Evolutionary conservation across 2,329 filamentous ascomycete species (phyloP).

Genomic region (Colletotrichum caudatum): DNA sequence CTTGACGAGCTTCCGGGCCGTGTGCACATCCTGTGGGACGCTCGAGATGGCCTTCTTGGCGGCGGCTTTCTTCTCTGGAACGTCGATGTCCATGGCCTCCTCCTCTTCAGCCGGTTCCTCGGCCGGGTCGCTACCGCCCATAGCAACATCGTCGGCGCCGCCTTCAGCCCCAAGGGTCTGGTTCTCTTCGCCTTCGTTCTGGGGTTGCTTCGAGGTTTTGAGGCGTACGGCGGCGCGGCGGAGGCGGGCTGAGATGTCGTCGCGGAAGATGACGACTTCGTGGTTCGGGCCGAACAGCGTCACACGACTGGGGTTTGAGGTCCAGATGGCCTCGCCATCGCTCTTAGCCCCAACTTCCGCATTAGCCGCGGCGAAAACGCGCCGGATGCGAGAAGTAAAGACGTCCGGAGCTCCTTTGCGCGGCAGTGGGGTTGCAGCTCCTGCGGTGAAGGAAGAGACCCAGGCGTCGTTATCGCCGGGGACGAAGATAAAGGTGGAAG

Average conservation of each 20-base stretch:
- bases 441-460: conserved; percentile 85
- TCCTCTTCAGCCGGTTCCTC: conserved; percentile 39
- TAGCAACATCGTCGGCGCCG: conserved; percentile 48
- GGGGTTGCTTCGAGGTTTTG: conserved; percentile 57
- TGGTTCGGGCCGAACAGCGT: conserved; percentile 88
- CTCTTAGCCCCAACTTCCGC: conserved; percentile 67
- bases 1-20: conserved; percentile 85
- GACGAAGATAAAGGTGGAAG: conserved; percentile 89
- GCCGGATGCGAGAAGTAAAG: conserved; percentile 88
- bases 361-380: conserved; percentile 84
- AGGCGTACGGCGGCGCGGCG: conserved; percentile 82
- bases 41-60: conserved; percentile 29
- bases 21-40: conserved; percentile 64
- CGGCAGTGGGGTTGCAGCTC: conserved; percentile 77
- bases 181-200: conserved; percentile 48
- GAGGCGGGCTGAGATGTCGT: conserved; percentile 85
- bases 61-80: conserved; percentile 39
- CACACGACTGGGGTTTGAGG: conserved; percentile 86
- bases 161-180: conserved; percentile 33
- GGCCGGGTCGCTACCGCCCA: conserved; percentile 47
- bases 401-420: conserved; percentile 82
- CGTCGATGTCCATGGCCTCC: conserved; percentile 61
- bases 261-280: conserved; percentile 87
- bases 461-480: conserved; percentile 98
- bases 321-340: conserved; percentile 83